phyloP scores from a whole-genome alignment of 2,329 filamentous ascomycete genomes.

The Aureobasidium sp. region DNA sequence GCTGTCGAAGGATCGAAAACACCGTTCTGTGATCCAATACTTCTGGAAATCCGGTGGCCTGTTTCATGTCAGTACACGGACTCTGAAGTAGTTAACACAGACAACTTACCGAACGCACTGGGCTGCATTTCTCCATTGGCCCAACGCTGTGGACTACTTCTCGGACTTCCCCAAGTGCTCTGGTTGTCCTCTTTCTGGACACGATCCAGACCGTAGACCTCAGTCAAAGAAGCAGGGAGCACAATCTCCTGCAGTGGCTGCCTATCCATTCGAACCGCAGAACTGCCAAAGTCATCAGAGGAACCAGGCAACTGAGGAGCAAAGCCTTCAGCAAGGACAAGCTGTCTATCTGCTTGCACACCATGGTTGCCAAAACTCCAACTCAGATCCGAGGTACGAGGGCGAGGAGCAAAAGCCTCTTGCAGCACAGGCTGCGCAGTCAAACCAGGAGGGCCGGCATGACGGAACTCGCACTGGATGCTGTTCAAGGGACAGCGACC shows the following conservation, averaged over 20 bases:
- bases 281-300: too few species aligned
- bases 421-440: not conserved
- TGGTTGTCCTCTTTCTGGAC: not conserved
- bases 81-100: not conserved
- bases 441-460: not conserved
- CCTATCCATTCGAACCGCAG: too few species aligned
- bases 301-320: too few species aligned
- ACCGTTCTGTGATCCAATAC: not conserved
- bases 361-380: not conserved
- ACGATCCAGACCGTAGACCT: too few species aligned
- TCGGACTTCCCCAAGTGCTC: not conserved
- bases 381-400: not conserved
- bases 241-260: not conserved
- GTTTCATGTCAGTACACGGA: not conserved
- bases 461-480: slow-evolving; percentile 3
- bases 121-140: not conserved
- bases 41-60: not conserved
- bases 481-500: not conserved
- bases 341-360: not conserved
- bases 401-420: not conserved
- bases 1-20: not conserved
- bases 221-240: not conserved
- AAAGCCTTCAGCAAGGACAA: too few species aligned
- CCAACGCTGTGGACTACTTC: not conserved
- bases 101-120: not conserved